Evolutionary conservation across 2,329 filamentous ascomycete species (phyloP).

Genomic region (Claviceps arundinis): DNA sequence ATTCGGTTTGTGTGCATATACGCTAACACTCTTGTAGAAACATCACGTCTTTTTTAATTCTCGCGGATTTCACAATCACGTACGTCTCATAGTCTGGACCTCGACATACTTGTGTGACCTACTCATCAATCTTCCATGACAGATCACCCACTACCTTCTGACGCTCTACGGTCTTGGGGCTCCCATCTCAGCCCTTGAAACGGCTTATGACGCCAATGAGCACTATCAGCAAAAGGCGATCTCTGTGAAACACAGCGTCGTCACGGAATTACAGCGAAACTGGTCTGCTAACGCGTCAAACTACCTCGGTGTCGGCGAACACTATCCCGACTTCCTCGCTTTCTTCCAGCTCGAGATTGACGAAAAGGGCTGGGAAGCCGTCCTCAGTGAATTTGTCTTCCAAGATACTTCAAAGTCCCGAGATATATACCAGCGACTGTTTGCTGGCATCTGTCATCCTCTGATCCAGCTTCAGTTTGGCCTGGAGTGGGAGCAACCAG

Average conservation of each 20-base stretch:
- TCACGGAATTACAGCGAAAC: conserved; percentile 41
- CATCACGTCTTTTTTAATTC: conserved; percentile 75
- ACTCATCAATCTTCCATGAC: background rate
- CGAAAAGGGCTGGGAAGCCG: conserved; percentile 41
- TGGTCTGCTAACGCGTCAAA: conserved; percentile 36
- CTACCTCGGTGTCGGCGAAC: conserved; percentile 46
- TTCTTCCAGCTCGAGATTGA: conserved; percentile 70
- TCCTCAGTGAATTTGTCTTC: conserved; percentile 57
- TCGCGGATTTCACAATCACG: conserved; percentile 70
- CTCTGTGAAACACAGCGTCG: conserved; percentile 32
- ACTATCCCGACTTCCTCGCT: conserved; percentile 60
- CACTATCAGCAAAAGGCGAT: conserved; percentile 49
- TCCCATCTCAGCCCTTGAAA: conserved; percentile 41
- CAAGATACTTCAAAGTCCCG: conserved; percentile 49
- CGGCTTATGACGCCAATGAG: conserved; percentile 51
- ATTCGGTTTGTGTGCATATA: background rate
- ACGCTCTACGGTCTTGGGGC: conserved; percentile 67
- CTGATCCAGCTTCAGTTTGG: conserved; percentile 79
- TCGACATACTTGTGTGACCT: background rate
- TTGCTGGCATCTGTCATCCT: conserved; percentile 59
- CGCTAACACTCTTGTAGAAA: conserved; percentile 10
- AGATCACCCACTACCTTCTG: conserved; percentile 62
- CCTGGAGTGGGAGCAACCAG: conserved; percentile 69
- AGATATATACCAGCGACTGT: conserved; percentile 56
- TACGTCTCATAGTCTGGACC: conserved; percentile 12